Evolutionary conservation across 2,329 filamentous ascomycete species (phyloP).

Genomic region (Alternaria conjuncta): DNA sequence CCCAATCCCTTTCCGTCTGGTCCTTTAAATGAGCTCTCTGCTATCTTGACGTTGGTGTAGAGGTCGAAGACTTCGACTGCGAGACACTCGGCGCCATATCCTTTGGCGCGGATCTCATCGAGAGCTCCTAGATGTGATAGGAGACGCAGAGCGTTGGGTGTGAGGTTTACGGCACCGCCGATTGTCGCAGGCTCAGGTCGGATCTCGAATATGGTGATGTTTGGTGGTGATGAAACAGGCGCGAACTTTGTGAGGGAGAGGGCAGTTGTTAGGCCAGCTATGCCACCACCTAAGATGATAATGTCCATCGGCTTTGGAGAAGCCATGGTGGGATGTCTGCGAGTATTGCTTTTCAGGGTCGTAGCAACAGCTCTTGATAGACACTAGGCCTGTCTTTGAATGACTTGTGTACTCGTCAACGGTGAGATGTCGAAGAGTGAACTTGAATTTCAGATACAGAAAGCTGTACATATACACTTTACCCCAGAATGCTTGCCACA

Average conservation of each 20-base stretch:
- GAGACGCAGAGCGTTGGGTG: conserved; percentile 66
- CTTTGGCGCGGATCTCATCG: conserved; percentile 51
- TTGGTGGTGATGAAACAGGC: conserved; percentile 43
- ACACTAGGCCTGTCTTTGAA: not conserved
- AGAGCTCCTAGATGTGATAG: conserved; percentile 56
- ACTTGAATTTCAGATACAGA: not conserved
- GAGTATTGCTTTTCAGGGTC: not conserved
- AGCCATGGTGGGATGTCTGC: not conserved
- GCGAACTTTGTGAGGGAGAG: conserved; percentile 55
- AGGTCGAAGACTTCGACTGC: conserved; percentile 56
- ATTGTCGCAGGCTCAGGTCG: conserved; percentile 54
- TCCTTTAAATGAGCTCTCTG: conserved; percentile 52
- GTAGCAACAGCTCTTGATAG: not conserved
- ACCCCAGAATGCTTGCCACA: not conserved
- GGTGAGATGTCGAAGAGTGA: not conserved
- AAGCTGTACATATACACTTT: not conserved
- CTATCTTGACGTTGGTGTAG: conserved; percentile 51
- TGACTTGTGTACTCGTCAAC: not conserved
- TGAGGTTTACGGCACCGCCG: conserved; percentile 67
- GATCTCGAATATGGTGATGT: conserved; percentile 58
- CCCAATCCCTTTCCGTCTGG: conserved; percentile 53
- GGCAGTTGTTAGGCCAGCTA: conserved; percentile 44
- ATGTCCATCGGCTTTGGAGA: conserved; percentile 25
- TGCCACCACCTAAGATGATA: conserved; percentile 42
- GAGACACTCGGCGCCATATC: conserved; percentile 52